Evolutionary conservation across 768 basidiomycete genomes (phyloP), one percentile per base, ranked within the genome.

Genomic region (Kwoniella bestiolae): DNA sequence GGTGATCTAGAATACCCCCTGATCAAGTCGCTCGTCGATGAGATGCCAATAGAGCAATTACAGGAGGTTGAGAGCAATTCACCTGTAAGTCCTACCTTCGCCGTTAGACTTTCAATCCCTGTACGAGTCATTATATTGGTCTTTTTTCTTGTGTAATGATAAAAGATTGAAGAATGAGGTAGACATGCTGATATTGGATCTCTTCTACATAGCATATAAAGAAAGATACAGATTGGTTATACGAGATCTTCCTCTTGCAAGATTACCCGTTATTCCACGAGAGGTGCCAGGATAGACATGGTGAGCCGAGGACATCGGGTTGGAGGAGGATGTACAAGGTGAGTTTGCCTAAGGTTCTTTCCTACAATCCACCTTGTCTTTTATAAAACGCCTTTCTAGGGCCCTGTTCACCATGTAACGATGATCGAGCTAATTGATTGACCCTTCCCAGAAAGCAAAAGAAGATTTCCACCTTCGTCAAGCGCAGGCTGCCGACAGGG

Each of bases 141-240:
- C n/a, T n/a, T n/a, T n/a, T n/a, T n/a, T n/a, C n/a, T n/a, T n/a
- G n/a, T 38, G 5, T 11, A 38, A 9, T 11, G 16, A 38, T 16
- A 6, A 38, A 3, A 11, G 35, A 38, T 16, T 11, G 5, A 38
- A 38, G 35, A 16, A 6, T 38, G 35, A 38, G 9, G 16, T 38
- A 38, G 2, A 34, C 14, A 14, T n/a, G 7, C 49, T 26, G 18
- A 25, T 21, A 25, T 7, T 18, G 11, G 23, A 58, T 55, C 28
- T 32, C 31, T 32, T 41, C 53, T 16, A 34, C 56, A 3, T 57
- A 77, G 73, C 63, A 68, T 35, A 67, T 77, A 51, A 67, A 70
- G 52, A 70, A 75, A n/a, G 72, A 77, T 28, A 73, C 73, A 12
- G 76, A 77, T 29, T 77, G 76, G 76, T 35, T 77, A 47, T 77